phyloP scores from a whole-genome alignment of 768 basidiomycete genomes.

The Glaciozyma martinii region DNA sequence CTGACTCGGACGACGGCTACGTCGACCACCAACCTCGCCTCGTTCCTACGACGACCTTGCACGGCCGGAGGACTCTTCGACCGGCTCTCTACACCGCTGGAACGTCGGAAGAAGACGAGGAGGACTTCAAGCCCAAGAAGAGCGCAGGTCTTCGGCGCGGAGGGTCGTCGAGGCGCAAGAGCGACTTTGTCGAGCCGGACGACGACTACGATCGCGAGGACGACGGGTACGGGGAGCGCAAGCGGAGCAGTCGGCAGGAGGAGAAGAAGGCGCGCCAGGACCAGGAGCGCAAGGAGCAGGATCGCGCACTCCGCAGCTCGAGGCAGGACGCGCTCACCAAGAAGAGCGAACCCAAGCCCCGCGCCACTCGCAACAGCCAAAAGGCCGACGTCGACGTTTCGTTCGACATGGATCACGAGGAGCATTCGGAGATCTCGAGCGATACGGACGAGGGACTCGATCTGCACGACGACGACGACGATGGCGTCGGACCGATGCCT shows the following conservation, averaged over 20 bases:
- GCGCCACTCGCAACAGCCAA: not conserved
- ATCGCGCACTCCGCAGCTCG: not conserved
- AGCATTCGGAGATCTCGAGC: not conserved
- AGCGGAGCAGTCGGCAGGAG: not conserved
- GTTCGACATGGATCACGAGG: not conserved
- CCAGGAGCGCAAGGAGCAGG: not conserved
- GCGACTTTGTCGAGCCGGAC: slow-evolving; percentile 12
- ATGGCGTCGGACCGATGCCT: not conserved
- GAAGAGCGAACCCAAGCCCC: not conserved
- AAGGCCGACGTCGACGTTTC: slow-evolving; percentile 1
- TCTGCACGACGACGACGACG: slow-evolving; percentile 18
- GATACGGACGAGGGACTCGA: slow-evolving; percentile 17
- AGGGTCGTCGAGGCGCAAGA: not conserved
- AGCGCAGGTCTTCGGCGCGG: not conserved
- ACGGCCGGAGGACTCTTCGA: not conserved
- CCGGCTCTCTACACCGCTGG: not conserved
- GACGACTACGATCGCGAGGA: slow-evolving; percentile 10
- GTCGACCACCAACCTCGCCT: not conserved
- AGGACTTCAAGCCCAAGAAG: slow-evolving; percentile 4
- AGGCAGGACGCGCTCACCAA: not conserved
- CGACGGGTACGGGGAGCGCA: not conserved
- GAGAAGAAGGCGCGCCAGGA: not conserved
- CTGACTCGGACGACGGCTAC: not conserved
- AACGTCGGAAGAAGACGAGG: slow-evolving; percentile 4
- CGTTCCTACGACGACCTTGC: not conserved